phyloP scores from a whole-genome alignment of 257 asterid genomes.

The Eustoma russellianum region DNA sequence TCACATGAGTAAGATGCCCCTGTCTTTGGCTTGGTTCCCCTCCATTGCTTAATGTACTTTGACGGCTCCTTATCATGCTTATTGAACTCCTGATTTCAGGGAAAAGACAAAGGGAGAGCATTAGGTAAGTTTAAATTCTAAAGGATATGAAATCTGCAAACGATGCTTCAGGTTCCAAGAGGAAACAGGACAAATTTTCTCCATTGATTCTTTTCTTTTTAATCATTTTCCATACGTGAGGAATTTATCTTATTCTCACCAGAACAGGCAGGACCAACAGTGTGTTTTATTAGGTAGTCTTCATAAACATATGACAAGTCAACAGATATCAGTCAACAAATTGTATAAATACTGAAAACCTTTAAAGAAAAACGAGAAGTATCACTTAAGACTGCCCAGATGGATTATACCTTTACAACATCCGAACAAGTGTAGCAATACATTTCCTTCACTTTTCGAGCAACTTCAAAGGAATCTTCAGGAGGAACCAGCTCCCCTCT shows the following conservation, averaged over 20 bases:
- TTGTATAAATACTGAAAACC: not conserved
- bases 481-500: conserved; percentile 94
- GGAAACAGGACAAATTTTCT: no score
- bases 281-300: no score
- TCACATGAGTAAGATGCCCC: conserved; percentile 97
- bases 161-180: no score
- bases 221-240: no score
- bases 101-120: conserved; percentile 1
- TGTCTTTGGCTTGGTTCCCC: conserved; percentile 87
- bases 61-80: conserved; percentile 93
- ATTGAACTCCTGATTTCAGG: conserved; percentile 70
- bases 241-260: no score
- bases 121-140: no score
- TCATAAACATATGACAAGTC: not conserved
- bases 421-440: conserved; percentile 96
- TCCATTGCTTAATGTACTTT: conserved; percentile 86
- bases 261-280: no score
- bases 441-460: conserved; percentile 85
- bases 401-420: conserved; percentile 72
- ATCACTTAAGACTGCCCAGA: conserved; percentile 1
- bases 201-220: no score
- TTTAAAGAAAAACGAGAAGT: not conserved
- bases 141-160: no score
- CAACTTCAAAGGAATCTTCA: conserved; percentile 89
- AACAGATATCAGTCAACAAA: conserved; percentile 4